Evolutionary conservation across 345 rosid genomes (phyloP).

Genomic region (Sonneratia caseolaris): DNA sequence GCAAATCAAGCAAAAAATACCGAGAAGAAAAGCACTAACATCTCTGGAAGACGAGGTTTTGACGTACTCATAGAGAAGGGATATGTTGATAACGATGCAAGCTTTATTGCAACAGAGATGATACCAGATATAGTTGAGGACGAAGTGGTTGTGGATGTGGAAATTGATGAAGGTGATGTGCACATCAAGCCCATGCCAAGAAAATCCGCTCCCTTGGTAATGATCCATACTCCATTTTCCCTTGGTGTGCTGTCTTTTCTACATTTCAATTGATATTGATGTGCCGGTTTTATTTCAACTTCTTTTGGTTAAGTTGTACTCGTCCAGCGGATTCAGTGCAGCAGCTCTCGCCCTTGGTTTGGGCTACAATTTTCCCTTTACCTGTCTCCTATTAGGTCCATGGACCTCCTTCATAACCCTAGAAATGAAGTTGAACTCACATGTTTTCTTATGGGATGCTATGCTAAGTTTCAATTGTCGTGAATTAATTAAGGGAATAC

Average conservation of each 20-base stretch:
- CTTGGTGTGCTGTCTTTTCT: no score
- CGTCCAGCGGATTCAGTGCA: not conserved
- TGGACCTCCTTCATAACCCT: not conserved
- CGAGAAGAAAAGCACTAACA: conserved; percentile 81
- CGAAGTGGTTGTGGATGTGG: conserved; percentile 94
- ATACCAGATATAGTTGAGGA: conserved; percentile 68
- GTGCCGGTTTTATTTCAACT: no score
- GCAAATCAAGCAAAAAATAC: conserved; percentile 71
- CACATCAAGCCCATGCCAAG: conserved; percentile 79
- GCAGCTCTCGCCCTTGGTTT: not conserved
- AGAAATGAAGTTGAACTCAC: not conserved
- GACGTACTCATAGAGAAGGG: conserved; percentile 77
- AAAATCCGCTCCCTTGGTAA: conserved; percentile 66
- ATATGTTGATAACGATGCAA: conserved; percentile 54
- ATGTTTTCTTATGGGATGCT: not conserved
- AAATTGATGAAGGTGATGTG: conserved; percentile 97
- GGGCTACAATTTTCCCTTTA: not conserved
- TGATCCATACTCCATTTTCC: conserved; percentile 7
- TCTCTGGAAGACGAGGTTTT: conserved; percentile 75
- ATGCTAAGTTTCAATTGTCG: not conserved
- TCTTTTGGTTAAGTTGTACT: not conserved
- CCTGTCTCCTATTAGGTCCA: not conserved
- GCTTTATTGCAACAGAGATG: conserved; percentile 44
- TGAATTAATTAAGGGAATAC: not conserved
- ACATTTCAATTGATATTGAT: no score